Conservation (phyloP, 345 rosid species). For the Trapa bicornis region DNA sequence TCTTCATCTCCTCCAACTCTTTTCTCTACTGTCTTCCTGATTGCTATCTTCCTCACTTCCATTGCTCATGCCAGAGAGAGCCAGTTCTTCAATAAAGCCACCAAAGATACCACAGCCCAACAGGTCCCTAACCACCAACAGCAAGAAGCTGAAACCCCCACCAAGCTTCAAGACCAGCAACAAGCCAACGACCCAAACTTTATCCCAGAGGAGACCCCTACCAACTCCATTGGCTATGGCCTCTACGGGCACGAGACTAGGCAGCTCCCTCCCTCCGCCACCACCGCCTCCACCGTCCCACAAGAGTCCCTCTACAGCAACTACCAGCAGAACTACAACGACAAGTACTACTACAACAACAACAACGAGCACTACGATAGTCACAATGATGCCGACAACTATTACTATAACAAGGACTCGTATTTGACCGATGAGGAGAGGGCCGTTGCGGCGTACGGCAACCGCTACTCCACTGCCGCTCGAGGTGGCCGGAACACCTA, state of each 20-base stretch:
- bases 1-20: not conserved
- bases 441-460: constrained; percentile 11
- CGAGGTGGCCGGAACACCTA: constrained; percentile 15
- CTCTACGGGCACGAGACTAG: constrained; percentile 30
- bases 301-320: constrained; percentile 17
- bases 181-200: constrained; percentile 16
- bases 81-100: constrained; percentile 31
- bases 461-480: constrained; percentile 13
- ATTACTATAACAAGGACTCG: constrained; percentile 13
- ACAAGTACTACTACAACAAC: not conserved
- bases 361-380: constrained; percentile 3
- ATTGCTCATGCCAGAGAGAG: constrained; percentile 24
- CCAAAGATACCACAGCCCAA: constrained; percentile 6
- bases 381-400: constrained; percentile 8
- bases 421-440: constrained; percentile 7
- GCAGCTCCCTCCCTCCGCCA: constrained; percentile 17
- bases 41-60: constrained; percentile 3
- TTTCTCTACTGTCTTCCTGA: constrained; percentile 14
- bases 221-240: constrained; percentile 37
- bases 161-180: constrained; percentile 11
- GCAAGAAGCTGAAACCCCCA: constrained; percentile 8
- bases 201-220: constrained; percentile 14
- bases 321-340: not conserved
- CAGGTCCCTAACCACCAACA: not conserved
- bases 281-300: constrained; percentile 11